Evolutionary conservation across 768 basidiomycete genomes (phyloP).

Genomic region (Boletus reticulatus): DNA sequence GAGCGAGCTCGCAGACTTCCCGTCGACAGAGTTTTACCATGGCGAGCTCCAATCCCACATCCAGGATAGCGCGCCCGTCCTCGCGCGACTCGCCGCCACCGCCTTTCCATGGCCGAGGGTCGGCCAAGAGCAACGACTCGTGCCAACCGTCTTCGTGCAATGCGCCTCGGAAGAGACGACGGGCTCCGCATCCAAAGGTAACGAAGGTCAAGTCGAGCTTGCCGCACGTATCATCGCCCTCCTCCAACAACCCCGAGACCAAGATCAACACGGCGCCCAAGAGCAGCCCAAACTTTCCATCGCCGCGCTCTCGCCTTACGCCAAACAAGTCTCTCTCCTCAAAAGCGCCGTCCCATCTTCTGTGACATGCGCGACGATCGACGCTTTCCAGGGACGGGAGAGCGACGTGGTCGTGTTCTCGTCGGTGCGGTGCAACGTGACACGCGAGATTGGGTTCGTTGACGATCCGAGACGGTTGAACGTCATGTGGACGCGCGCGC

Average conservation of each 20-base stretch:
- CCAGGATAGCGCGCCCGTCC: constrained; percentile 33
- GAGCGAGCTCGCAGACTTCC: constrained; percentile 54
- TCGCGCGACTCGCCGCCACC: constrained; percentile 37
- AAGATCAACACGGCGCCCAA: neutral
- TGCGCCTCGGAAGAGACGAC: constrained; percentile 57
- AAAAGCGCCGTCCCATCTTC: constrained; percentile 34
- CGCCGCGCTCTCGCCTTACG: constrained; percentile 51
- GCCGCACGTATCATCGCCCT: constrained; percentile 47
- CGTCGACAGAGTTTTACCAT: constrained; percentile 63
- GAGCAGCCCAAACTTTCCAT: constrained; percentile 1
- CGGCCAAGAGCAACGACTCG: constrained; percentile 24
- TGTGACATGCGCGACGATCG: constrained; percentile 24
- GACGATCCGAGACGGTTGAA: constrained; percentile 57
- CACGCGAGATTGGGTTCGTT: constrained; percentile 63
- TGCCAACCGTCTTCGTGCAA: constrained; percentile 58
- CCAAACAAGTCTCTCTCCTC: constrained; percentile 52
- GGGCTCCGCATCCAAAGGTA: constrained; percentile 60
- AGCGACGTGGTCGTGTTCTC: constrained; percentile 66
- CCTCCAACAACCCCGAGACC: constrained; percentile 22
- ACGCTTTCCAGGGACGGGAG: constrained; percentile 65
- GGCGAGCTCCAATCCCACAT: constrained; percentile 49
- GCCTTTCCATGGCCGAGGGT: constrained; percentile 58
- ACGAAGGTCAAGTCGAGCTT: constrained; percentile 54
- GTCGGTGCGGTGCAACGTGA: constrained; percentile 58
- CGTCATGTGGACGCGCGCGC: constrained; percentile 70